Evolutionary conservation across 2,329 filamentous ascomycete species (phyloP).

Genomic region (Aspergillus sp.): DNA sequence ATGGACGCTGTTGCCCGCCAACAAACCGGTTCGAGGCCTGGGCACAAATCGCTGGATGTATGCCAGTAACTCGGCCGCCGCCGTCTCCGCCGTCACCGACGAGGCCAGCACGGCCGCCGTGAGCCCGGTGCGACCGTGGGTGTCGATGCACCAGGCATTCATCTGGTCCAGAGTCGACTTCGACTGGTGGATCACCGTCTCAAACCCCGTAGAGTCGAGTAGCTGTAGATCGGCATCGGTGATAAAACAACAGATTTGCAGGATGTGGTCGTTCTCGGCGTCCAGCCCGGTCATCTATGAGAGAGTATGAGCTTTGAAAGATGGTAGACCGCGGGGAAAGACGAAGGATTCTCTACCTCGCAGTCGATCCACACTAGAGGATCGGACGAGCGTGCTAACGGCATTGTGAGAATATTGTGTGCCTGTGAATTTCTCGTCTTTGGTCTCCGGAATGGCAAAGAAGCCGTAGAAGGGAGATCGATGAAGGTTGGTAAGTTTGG

Average conservation of each 20-base stretch:
- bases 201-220: constrained; percentile 75
- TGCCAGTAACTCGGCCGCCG: constrained; percentile 68
- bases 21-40: constrained; percentile 63
- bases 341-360: constrained; percentile 48
- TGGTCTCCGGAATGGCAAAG: neutral
- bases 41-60: constrained; percentile 77
- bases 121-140: constrained; percentile 78
- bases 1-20: constrained; percentile 93
- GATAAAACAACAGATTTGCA: constrained; percentile 90
- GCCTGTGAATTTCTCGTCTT: neutral
- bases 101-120: constrained; percentile 74
- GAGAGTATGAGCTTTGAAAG: neutral
- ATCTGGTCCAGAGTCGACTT: constrained; percentile 71
- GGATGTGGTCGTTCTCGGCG: constrained; percentile 74
- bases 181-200: constrained; percentile 73
- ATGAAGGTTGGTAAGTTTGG: neutral
- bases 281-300: constrained; percentile 87
- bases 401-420: constrained; percentile 31
- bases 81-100: constrained; percentile 67
- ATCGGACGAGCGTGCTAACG: constrained; percentile 54
- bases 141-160: constrained; percentile 83
- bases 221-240: constrained; percentile 77
- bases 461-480: neutral
- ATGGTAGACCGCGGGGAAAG: neutral
- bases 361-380: constrained; percentile 87